Base-by-base conservation (phyloP, 257 asterid species). In the Solanum clarkiae region DNA sequence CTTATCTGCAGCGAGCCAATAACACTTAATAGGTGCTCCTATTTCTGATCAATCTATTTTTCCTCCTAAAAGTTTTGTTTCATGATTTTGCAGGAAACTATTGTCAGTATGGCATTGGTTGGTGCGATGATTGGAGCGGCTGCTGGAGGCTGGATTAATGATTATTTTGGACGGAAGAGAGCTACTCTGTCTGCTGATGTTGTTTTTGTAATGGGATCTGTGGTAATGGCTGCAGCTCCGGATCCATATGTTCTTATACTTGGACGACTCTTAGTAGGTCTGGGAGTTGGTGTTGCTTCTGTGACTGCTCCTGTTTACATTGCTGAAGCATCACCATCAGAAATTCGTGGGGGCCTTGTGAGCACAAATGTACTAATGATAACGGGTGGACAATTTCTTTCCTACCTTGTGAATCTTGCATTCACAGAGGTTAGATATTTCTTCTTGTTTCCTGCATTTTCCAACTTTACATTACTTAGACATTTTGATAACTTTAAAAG, bases 41-140 rank as follows among this genome's bases (percentile, higher is more conserved):
- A 62, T 51, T 62, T 62, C 53, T 49, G 44, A 68, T 47, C 63
- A 40, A 83, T 85, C 72, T 81, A 2, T 80, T 83, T 57, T 24
- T 6, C 26, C 6, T 14, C 22, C n/a, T 62, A 22, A 22, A 17
- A 40, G 69, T 84, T 80, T 47, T n/a, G 47, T 32, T 47, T 83
- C 66, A 69, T 42, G 80, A 85, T 24, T 62, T 88, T 87, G 72
- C 90, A 96, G 99, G 99, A 94, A 92, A 96, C 99, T 66, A 94
- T 96, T n/a, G 99, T 96, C 68, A 96, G 99, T 91, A 96, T 93
- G 99, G 98, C 99, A 85, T 85, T 96, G 92, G 96, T 93, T 70
- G 99, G 99, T 75, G 98, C 98, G 75, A 93, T 95, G 45, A 86
- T 96, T 77, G 99, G 99, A 90, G 98, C 98, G 70, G 93, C 95